Evolutionary conservation across 1,284 basidiomycete genomes (phyloP), one percentile per base, ranked within the genome.

Genomic region (Leccinum solheimii): DNA sequence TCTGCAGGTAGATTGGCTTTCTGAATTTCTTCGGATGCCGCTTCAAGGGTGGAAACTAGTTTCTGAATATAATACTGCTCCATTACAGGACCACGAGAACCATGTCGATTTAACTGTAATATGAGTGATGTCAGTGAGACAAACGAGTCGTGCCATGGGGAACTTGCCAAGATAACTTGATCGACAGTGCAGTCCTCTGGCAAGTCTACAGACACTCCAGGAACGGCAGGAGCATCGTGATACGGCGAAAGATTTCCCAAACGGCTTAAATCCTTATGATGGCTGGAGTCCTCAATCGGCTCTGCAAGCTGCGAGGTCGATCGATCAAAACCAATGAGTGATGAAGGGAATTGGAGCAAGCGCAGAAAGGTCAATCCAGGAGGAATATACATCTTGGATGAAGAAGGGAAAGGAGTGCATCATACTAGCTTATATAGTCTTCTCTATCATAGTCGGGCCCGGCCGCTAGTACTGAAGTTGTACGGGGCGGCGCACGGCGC

Each of bases 131-230:
- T 19, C 3, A 27, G 9, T 2, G 5, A n/a, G 49, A 19, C 21
- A n/a, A 50, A 26, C 23, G 11, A 14, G 48, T 2, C 14, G 26
- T 21, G 13, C 10, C 11, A 7, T 27, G n/a, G 23, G 52, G 30
- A 45, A 38, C 69, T 61, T 56, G 66, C 70, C 67, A 78, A 65
- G 67, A 80, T 72, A 62, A 81, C 77, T 69, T 79, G 79, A 36
- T 79, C 75, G 40, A 82, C 78, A 38, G 62, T 72, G 63, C 80
- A 82, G 62, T 80, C 80, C 8, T 65, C 70, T 11, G 81, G 79
- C 8, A 82, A 69, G 23, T 74, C 65, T 56, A 60, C 68, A 53
- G 69, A 69, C 34, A 81, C 67, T 6, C 76, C 75, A 11, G 55
- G 56, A 21, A 73, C 70, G 10, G 70, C 61, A 4, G 79, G 78